Evolutionary conservation across 768 basidiomycete genomes (phyloP).

Genomic region (Tremella fuciformis): DNA sequence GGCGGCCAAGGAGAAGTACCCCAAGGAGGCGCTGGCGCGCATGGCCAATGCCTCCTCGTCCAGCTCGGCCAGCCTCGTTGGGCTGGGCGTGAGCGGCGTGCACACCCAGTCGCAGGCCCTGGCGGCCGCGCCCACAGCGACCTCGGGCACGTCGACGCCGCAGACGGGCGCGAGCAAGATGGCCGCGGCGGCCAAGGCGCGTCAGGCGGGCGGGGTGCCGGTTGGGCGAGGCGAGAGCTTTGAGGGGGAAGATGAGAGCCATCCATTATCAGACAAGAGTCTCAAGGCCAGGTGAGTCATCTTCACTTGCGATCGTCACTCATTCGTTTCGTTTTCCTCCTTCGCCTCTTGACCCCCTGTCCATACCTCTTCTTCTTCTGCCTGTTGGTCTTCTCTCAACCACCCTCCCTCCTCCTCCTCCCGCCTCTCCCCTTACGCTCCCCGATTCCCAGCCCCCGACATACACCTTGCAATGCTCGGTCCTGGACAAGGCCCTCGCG

Average conservation of each 20-base stretch:
- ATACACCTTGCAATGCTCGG: no score
- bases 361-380: no score
- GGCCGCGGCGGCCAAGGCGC: constrained; percentile 39
- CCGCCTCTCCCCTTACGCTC: no score
- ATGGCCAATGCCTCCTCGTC: not conserved
- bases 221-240: not conserved
- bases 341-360: not conserved
- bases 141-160: constrained; percentile 7
- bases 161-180: constrained; percentile 33
- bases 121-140: not conserved
- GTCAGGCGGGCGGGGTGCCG: constrained; percentile 22
- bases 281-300: constrained; percentile 44
- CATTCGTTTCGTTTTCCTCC: not conserved
- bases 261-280: constrained; percentile 49
- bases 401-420: no score
- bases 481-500: no score
- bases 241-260: constrained; percentile 35
- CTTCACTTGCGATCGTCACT: not conserved
- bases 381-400: no score
- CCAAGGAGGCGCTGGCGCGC: not conserved
- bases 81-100: no score
- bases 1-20: constrained; percentile 1
- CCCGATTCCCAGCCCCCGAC: no score
- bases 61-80: not conserved
- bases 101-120: not conserved